phyloP scores from a whole-genome alignment of 176 grass and related monocot genomes.

The Rhynchospora breviuscula region DNA sequence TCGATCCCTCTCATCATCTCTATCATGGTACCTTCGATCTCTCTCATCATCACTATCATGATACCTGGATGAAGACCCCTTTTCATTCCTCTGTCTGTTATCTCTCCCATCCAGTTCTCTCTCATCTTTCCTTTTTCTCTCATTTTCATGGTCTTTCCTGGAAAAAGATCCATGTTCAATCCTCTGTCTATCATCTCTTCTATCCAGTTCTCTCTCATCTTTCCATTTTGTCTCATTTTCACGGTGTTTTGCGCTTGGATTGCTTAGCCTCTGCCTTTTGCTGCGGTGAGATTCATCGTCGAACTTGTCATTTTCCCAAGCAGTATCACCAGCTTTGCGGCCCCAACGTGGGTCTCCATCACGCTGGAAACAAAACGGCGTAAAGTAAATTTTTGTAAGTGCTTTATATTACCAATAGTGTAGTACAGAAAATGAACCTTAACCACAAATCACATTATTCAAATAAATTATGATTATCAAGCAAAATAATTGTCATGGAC shows the following conservation, averaged over 20 bases:
- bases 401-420: background rate
- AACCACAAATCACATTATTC: background rate
- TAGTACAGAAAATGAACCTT: background rate
- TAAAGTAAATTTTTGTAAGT: background rate
- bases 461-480: background rate
- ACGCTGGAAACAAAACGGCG: background rate
- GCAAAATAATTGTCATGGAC: background rate
- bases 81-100: background rate
- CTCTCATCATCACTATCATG: slow-evolving; percentile 1
- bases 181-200: slow-evolving; percentile 11
- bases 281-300: background rate
- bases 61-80: background rate
- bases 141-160: background rate
- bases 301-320: slow-evolving; percentile 17
- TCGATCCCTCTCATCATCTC: slow-evolving; percentile 1
- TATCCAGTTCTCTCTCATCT: background rate
- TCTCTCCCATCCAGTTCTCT: background rate
- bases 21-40: slow-evolving; percentile 3
- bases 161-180: background rate
- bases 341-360: slow-evolving; percentile 11
- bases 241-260: background rate
- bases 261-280: slow-evolving; percentile 6
- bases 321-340: slow-evolving; percentile 2
- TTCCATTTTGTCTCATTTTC: slow-evolving; percentile 13
- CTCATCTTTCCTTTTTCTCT: slow-evolving; percentile 5